Percentiles rank a stretch among this genome's conserved stretches.
Conservation (phyloP, 176 grass and related monocot genomes). For the Pontederia crassipes region DNA sequence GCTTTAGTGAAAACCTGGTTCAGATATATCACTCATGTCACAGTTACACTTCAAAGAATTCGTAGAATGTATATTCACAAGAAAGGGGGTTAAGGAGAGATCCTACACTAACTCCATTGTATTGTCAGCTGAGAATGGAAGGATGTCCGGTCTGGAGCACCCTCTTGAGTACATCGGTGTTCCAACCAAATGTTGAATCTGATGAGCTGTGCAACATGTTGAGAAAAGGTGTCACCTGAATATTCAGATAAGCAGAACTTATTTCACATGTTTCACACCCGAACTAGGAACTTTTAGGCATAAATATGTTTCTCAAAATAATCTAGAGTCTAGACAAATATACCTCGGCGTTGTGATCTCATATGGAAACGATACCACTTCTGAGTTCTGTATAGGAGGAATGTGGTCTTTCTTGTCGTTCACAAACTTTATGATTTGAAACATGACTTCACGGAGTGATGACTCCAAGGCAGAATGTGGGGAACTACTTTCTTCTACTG, state of each 20-base stretch:
- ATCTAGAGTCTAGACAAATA: no score
- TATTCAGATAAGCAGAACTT: constrained; percentile 45
- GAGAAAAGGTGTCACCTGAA: constrained; percentile 72
- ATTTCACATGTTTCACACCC: constrained; percentile 16
- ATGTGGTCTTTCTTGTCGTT: constrained; percentile 95
- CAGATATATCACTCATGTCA: neutral
- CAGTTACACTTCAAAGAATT: neutral
- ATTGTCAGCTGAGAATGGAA: constrained; percentile 33
- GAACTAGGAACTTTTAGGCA: no score
- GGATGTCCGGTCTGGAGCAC: constrained; percentile 58
- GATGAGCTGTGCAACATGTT: constrained; percentile 69
- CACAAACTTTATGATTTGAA: constrained; percentile 82
- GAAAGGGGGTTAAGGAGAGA: neutral
- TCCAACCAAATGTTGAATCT: constrained; percentile 62
- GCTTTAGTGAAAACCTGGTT: neutral
- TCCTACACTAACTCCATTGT: neutral
- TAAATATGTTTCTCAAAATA: no score
- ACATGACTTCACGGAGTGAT: constrained; percentile 54
- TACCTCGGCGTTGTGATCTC: constrained; percentile 87
- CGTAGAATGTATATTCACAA: neutral
- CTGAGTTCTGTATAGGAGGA: constrained; percentile 51
- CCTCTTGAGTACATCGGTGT: constrained; percentile 40
- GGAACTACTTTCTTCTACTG: constrained; percentile 57
- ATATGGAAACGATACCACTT: constrained; percentile 65
- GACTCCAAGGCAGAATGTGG: constrained; percentile 47